Conservation (phyloP, 768 basidiomycete genomes). For the Pleurotus cornucopiae region DNA sequence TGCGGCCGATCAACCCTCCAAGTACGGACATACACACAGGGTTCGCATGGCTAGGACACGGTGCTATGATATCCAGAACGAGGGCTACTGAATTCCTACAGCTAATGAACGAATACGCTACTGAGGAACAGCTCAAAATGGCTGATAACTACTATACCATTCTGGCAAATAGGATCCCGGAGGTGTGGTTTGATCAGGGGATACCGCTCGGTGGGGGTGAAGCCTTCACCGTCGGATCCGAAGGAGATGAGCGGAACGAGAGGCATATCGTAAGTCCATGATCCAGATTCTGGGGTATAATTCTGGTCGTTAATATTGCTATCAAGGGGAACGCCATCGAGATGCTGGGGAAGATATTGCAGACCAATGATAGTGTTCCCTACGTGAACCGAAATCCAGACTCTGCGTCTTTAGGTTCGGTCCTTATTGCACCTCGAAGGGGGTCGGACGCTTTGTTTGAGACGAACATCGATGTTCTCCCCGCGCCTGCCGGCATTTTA, state of each 20-base stretch:
- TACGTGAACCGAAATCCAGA: slow-evolving; percentile 21
- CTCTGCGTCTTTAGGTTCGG: background rate
- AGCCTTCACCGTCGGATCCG: slow-evolving; percentile 56
- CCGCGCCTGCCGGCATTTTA: slow-evolving; percentile 38
- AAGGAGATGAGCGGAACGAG: slow-evolving; percentile 55
- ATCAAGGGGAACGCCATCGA: slow-evolving; percentile 35
- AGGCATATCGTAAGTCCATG: slow-evolving; percentile 48
- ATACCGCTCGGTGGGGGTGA: slow-evolving; percentile 55
- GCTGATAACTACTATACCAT: slow-evolving; percentile 70
- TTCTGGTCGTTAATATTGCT: background rate
- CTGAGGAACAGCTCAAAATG: slow-evolving; percentile 53
- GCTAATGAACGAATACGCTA: slow-evolving; percentile 32
- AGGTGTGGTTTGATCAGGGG: slow-evolving; percentile 64
- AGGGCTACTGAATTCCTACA: slow-evolving; percentile 42
- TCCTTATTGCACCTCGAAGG: slow-evolving; percentile 36
- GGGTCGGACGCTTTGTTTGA: slow-evolving; percentile 45
- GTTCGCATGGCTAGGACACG: slow-evolving; percentile 68
- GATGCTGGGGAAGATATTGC: slow-evolving; percentile 29
- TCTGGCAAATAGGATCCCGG: slow-evolving; percentile 49
- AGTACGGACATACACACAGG: slow-evolving; percentile 40
- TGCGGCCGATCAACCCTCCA: slow-evolving; percentile 36
- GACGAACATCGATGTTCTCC: slow-evolving; percentile 45
- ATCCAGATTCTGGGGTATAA: background rate
- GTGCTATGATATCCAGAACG: slow-evolving; percentile 45
- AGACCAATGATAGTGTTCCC: slow-evolving; percentile 11